Base-by-base conservation (phyloP, 2,329 filamentous ascomycete genomes). In the Fusarium sp. region DNA sequence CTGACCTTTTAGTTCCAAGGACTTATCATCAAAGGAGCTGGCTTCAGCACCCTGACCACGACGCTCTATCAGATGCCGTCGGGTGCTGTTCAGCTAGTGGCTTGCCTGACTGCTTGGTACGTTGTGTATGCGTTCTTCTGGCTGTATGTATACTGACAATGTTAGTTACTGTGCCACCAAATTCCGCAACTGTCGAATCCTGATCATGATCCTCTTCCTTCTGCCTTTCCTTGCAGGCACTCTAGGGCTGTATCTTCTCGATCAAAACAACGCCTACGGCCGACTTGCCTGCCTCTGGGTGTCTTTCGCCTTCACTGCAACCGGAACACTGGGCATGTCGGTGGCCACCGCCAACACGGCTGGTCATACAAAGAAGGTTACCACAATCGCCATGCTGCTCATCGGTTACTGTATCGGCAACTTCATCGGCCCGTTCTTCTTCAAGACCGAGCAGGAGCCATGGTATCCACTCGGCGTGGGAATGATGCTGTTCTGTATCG, bases 381-480 rank as follows among this genome's bases (percentile, higher is more conserved):
- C 79, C 1, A 69, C 73, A 3, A 81, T 81, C 17, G 70, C 81
- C 13, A 71, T 80, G 25, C 74, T 80, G 8, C 80, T 82, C 57
- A 72, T 82, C 15, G 79, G 78, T 0, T 84, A 72, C 53, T 72
- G 70, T 31, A 39, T 63, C 1, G 72, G 72, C 10, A 79, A 78
- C 49, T 76, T 79, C 51, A 71, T 78, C 19, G 76, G 70, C 0
- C 77, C 77, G 0, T 70, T 76, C 50, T 77, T 77, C 21, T 79
- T 79, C 48, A 68, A 71, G 36, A 49, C 72, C 0, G 54, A 53
- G 11, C 53, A 60, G 33, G 53, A 52, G 11, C 57, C 57, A 3
- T 35, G 46, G 19, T 61, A 61, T 35, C 46, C 39, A 1, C 49
- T 58, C 10, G 57, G 58, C 11, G 51, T 60, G 2, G 55, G 55